These are phyloP conservation scores for Ruellia speciosa DNA, from an alignment of 305 asterid genomes.

Conservation along the genomic window DNA sequence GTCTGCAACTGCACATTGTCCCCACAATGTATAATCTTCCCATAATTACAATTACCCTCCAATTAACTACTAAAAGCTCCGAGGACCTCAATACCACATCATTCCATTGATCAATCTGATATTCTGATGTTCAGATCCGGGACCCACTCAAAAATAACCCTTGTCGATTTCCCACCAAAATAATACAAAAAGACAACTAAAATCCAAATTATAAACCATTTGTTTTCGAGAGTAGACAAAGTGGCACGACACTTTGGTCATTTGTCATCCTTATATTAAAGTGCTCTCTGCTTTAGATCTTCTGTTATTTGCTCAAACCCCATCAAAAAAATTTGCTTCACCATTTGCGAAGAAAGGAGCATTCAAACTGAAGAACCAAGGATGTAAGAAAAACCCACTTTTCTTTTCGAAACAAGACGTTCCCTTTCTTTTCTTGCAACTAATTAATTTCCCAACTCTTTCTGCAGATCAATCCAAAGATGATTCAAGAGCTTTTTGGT, in stretches of 20 bases:
- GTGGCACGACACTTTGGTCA: constrained; percentile 32
- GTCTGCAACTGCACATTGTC: constrained; percentile 17
- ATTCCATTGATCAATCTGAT: background rate
- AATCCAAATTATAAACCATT: constrained; percentile 29
- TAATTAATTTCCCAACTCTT: constrained; percentile 5
- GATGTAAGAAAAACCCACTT: constrained; percentile 24
- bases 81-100: no score
- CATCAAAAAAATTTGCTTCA: constrained; percentile 22
- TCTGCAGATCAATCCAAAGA: constrained; percentile 28
- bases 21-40: background rate
- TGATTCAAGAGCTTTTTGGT: constrained; percentile 66
- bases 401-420: constrained; percentile 20
- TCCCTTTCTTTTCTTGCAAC: constrained; percentile 19
- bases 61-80: no score
- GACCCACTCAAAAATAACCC: background rate
- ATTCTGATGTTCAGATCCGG: no score
- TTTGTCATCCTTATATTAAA: constrained; percentile 29
- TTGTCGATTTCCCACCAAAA: constrained; percentile 21
- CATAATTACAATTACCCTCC: background rate
- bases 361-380: background rate
- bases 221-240: constrained; percentile 27
- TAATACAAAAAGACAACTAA: constrained; percentile 14
- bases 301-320: constrained; percentile 27
- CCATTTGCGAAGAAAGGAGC: background rate
- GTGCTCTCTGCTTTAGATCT: constrained; percentile 26